phyloP scores from a whole-genome alignment of 768 basidiomycete genomes.

The Phanerochaete sordida region DNA sequence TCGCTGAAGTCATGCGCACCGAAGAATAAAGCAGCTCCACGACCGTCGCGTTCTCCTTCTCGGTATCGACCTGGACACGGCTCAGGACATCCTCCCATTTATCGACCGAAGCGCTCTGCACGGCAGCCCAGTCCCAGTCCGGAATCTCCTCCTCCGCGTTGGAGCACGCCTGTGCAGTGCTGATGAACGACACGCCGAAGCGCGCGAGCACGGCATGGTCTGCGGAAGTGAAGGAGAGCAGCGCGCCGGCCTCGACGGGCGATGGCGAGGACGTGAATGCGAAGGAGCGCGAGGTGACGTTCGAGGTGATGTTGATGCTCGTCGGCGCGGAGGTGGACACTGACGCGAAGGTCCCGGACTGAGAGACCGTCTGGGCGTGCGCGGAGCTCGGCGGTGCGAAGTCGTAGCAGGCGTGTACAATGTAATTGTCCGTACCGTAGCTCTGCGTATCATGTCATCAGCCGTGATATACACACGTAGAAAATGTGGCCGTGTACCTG shows the following conservation, averaged over 20 bases:
- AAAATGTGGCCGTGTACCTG: slow-evolving; percentile 9
- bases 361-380: slow-evolving; percentile 18
- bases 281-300: slow-evolving; percentile 32
- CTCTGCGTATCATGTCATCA: slow-evolving; percentile 26
- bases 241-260: slow-evolving; percentile 41
- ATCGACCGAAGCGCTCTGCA: slow-evolving; percentile 33
- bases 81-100: slow-evolving; percentile 44
- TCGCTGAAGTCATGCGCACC: slow-evolving; percentile 23
- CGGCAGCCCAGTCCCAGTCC: slow-evolving; percentile 41
- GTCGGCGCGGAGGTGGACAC: slow-evolving; percentile 27
- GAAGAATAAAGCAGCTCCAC: slow-evolving; percentile 47
- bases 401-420: slow-evolving; percentile 46
- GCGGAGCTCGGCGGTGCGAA: slow-evolving; percentile 29
- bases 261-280: slow-evolving; percentile 36
- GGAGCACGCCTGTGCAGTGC: slow-evolving; percentile 19
- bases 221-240: slow-evolving; percentile 36
- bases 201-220: slow-evolving; percentile 18
- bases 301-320: slow-evolving; percentile 32
- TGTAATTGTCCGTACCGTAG: slow-evolving; percentile 47
- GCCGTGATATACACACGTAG: background rate
- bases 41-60: slow-evolving; percentile 37
- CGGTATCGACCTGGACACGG: slow-evolving; percentile 32
- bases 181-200: slow-evolving; percentile 25
- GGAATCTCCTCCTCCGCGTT: slow-evolving; percentile 23
- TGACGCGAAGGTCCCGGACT: slow-evolving; percentile 41